Evolutionary conservation across 225 moss, liverwort and hornwort genomes (phyloP).

Genomic region (Anthoceros angustus): DNA sequence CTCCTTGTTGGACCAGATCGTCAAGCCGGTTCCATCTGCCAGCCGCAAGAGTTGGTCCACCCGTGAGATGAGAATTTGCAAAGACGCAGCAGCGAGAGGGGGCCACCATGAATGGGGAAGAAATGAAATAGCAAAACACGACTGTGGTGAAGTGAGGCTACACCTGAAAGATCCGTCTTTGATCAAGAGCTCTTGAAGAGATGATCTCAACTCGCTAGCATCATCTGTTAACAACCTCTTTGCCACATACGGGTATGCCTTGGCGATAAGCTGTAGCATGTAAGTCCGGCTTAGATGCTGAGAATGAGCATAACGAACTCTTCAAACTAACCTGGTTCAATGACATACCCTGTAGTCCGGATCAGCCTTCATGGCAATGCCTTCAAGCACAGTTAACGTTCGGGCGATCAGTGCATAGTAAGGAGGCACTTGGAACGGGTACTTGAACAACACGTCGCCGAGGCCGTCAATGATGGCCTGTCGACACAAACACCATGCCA

Average conservation of each 20-base stretch:
- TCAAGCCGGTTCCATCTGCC: conserved; percentile 49
- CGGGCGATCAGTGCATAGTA: conserved; percentile 58
- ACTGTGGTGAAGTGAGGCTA: background rate
- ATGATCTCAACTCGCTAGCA: conserved; percentile 45
- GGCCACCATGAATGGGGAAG: conserved; percentile 2
- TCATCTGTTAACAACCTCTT: conserved; percentile 54
- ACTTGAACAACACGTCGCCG: conserved; percentile 42
- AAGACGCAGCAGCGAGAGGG: conserved; percentile 1
- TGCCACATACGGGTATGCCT: conserved; percentile 54
- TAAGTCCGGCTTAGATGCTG: conserved; percentile 9
- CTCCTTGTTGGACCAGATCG: conserved; percentile 41
- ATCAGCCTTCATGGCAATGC: conserved; percentile 59
- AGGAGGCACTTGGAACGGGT: conserved; percentile 50
- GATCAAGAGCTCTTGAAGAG: conserved; percentile 48
- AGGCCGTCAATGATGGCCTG: conserved; percentile 58
- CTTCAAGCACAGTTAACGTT: conserved; percentile 48
- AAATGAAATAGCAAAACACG: background rate
- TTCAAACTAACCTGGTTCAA: background rate
- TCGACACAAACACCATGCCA: conserved; percentile 8
- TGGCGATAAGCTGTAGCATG: conserved; percentile 39
- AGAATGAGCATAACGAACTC: background rate
- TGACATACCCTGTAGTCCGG: conserved; percentile 38
- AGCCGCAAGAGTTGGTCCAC: background rate
- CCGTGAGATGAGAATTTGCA: background rate
- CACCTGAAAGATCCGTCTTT: conserved; percentile 59